A percentile compares a stretch with the other conserved stretches of the same genome.
These are phyloP conservation scores for Mucor velutinosus DNA, from an alignment of 371 early-diverging fungal species.

Conservation along the genomic window DNA sequence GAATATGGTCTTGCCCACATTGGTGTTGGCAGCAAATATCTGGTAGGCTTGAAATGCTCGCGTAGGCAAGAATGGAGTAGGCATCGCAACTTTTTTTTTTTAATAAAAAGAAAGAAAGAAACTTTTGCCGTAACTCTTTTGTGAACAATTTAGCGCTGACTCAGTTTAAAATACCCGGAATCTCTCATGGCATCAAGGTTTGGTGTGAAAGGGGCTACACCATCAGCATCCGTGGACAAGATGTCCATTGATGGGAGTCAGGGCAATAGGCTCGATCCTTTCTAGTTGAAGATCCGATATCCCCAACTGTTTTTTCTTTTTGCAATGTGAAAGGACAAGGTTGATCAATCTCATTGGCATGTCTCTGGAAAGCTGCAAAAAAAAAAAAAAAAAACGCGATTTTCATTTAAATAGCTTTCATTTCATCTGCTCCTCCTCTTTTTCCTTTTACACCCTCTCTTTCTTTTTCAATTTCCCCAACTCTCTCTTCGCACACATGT, in stretches of 20 bases:
- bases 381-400: not conserved
- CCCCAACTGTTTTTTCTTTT: constrained; percentile 17
- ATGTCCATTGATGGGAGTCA: not conserved
- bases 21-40: constrained; percentile 82
- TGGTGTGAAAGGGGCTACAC: not conserved
- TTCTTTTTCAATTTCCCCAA: constrained; percentile 11
- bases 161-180: constrained; percentile 13
- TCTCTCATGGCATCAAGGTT: not conserved
- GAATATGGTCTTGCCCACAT: constrained; percentile 84
- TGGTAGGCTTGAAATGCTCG: constrained; percentile 70
- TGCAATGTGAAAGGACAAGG: not conserved
- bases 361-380: not conserved
- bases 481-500: constrained; percentile 28
- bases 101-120: constrained; percentile 9
- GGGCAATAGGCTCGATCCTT: not conserved
- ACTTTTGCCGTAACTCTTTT: not conserved
- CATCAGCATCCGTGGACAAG: not conserved
- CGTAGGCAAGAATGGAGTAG: constrained; percentile 49
- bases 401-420: constrained; percentile 2
- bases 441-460: constrained; percentile 17
- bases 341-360: constrained; percentile 4
- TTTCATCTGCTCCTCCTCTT: not conserved
- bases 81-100: constrained; percentile 24
- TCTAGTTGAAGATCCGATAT: constrained; percentile 2
- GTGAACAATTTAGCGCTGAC: not conserved